Conservation (phyloP, 805 yeast species). For the Blastobotrys terrestris region DNA sequence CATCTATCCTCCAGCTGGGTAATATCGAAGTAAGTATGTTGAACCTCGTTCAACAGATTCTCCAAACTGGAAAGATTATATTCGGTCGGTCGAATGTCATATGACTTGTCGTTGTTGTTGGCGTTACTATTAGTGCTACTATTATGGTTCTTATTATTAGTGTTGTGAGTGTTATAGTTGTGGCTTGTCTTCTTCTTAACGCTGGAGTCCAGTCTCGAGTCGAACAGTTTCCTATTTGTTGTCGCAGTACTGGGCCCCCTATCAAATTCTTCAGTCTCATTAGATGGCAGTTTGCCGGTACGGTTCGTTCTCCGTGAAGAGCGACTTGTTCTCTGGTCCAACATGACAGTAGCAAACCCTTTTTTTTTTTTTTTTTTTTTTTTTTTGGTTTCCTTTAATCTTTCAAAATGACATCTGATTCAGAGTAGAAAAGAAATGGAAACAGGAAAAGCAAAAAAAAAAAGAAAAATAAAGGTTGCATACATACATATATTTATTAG, state of each 20-base stretch:
- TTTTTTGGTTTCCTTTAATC: not conserved
- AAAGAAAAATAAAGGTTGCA: not conserved
- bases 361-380: not conserved
- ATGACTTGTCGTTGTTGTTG: not conserved
- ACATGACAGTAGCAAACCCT: not conserved
- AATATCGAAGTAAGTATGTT: conserved; percentile 20
- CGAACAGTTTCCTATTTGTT: conserved; percentile 5
- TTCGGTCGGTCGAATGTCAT: not conserved
- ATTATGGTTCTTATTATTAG: not conserved
- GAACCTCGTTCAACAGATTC: conserved; percentile 11
- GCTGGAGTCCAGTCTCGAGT: conserved; percentile 6
- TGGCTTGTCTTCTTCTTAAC: conserved; percentile 1
- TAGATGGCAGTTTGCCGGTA: not conserved
- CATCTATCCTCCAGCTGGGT: conserved; percentile 17
- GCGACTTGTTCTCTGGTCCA: conserved; percentile 1
- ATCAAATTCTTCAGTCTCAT: conserved; percentile 11
- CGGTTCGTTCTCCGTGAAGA: not conserved
- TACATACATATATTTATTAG: not conserved
- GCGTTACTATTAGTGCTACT: not conserved
- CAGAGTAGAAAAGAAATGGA: no score
- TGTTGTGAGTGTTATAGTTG: no score
- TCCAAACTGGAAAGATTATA: conserved; percentile 1
- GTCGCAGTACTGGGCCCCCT: conserved; percentile 7
- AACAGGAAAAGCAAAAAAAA: not conserved
- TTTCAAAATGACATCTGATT: no score